Base-by-base conservation (phyloP, 2,329 filamentous ascomycete species). In the Fusarium drepaniforme region DNA sequence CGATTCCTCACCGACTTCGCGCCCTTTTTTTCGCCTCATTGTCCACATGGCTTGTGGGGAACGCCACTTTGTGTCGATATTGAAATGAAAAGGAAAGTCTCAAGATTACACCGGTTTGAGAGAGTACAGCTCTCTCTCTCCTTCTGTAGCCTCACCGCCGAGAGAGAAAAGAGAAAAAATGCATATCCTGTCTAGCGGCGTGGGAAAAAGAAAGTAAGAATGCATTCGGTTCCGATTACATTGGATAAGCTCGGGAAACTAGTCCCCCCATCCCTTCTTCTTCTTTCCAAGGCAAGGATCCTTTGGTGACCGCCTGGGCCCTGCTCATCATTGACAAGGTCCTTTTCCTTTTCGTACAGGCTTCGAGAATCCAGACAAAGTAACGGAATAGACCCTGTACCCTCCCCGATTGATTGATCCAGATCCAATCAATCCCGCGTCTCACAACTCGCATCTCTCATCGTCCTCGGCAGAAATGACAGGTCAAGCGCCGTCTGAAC, bases 121-220 rank as follows among this genome's bases (percentile, higher is more conserved):
- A 23, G 23, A 23, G 23, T 23, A 23, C 23, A 23, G 23, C 23
- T 23, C 23, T 23, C n/a, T 21, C 15, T 51, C 21, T 23, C 21
- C 42, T 44, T 46, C 42, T 46, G 46, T 51, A 30, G 49, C 49
- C 25, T 53, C 49, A 53, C 49, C 49, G 49, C 49, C 25, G 49
- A 53, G 49, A 8, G 8, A 35, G 12, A 33, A 33, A 9, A 33
- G 30, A 33, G 30, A 33, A 33, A 21, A 59, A 58, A 38, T 37
- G 35, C n/a, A 44, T 35, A 44, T 44, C 42, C 46, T 30, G 7
- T 5, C 9, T 53, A 53, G 49, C 28, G 49, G 49, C 49, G 49
- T 38, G 57, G 49, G 53, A 57, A 59, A 59, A 59, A 59, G 57
- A 59, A 59, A 59, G 23, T 15, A 59, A 46, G 21, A 42, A 62